Conservation (phyloP, 2,329 filamentous ascomycete species). For the Aspergillus piperis region DNA sequence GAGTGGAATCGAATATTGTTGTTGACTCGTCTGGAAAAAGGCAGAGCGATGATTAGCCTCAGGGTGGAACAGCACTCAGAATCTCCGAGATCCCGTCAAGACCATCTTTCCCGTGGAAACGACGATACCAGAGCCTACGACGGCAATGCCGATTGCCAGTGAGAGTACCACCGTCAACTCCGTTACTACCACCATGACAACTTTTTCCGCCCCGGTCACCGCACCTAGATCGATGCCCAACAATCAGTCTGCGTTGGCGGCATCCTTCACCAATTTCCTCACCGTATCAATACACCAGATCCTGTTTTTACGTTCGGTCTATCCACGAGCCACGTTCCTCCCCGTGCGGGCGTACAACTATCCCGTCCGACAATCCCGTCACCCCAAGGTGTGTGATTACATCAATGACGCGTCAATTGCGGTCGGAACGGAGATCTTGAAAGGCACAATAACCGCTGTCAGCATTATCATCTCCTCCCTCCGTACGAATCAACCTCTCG, state of each 20-base stretch:
- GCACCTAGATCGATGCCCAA: slow-evolving; percentile 47
- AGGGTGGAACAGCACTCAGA: slow-evolving; percentile 46
- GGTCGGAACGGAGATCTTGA: slow-evolving; percentile 68
- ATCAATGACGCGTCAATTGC: slow-evolving; percentile 77
- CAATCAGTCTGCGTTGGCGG: slow-evolving; percentile 61
- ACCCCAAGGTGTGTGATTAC: slow-evolving; percentile 84
- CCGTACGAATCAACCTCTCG: slow-evolving; percentile 54
- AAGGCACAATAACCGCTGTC: slow-evolving; percentile 56
- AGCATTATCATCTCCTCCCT: slow-evolving; percentile 59
- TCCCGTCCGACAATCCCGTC: slow-evolving; percentile 79
- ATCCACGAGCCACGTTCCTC: slow-evolving; percentile 76
- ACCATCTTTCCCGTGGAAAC: slow-evolving; percentile 38
- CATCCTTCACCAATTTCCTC: slow-evolving; percentile 76
- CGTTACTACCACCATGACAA: slow-evolving; percentile 41
- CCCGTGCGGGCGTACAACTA: slow-evolving; percentile 80
- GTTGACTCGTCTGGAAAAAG: slow-evolving; percentile 36
- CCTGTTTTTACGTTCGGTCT: slow-evolving; percentile 77
- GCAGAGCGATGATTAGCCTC: slow-evolving; percentile 48
- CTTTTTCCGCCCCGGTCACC: slow-evolving; percentile 43
- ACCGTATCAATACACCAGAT: slow-evolving; percentile 82
- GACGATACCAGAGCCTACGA: slow-evolving; percentile 33
- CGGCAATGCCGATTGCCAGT: slow-evolving; percentile 46
- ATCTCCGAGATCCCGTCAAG: slow-evolving; percentile 41
- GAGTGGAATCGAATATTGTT: slow-evolving; percentile 10
- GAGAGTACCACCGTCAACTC: slow-evolving; percentile 39